Base-by-base conservation (phyloP, 768 basidiomycete species). In the Tricholoma matsutake region DNA sequence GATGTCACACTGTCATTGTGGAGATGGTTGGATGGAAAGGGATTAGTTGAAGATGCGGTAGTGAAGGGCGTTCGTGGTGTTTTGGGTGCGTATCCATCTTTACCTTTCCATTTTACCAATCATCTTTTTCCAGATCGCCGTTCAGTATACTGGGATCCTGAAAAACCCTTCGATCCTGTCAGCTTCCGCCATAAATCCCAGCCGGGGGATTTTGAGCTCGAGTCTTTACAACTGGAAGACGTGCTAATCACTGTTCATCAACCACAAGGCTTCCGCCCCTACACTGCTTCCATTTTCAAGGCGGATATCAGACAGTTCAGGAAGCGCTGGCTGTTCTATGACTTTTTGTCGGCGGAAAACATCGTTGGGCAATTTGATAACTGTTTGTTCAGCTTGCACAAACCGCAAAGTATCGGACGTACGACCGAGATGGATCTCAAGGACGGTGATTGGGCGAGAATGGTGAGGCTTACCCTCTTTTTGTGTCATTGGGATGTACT, bases 331-430 rank as follows among this genome's bases (percentile, higher is more conserved):
- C 67, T 96, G 37, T 97, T 97, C 73, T 96, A 96, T 72, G 97
- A 99, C 73, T 87, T 98, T 64, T 76, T 98, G 61, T 83, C 82
- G n/a, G 96, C 97, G 0, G 96, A 98, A 70, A 92, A 91, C 64
- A 90, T 98, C 43, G 96, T 97, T 8, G 97, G 97, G 4, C 97
- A 99, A 72, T 92, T 94, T 64, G 97, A 99, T 72, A 98, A 98
- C 70, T 99, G 97, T 68, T 71, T 99, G 18, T 97, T 97, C 77
- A 98, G 96, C 71, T 71, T 99, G 64, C 97, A 98, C 69, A 91
- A 88, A 69, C 96, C 96, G 6, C 96, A 98, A 76, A 96, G 93
- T 71, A 92, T 98, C 55, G 94, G 96, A 1, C 81, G 93, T 63
- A 94, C 93, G 4, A 93, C 87, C 52, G 89, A 93, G 69, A 90